Conservation (phyloP, 1,139 yeast species). For the Debaryomyces coudertii region DNA sequence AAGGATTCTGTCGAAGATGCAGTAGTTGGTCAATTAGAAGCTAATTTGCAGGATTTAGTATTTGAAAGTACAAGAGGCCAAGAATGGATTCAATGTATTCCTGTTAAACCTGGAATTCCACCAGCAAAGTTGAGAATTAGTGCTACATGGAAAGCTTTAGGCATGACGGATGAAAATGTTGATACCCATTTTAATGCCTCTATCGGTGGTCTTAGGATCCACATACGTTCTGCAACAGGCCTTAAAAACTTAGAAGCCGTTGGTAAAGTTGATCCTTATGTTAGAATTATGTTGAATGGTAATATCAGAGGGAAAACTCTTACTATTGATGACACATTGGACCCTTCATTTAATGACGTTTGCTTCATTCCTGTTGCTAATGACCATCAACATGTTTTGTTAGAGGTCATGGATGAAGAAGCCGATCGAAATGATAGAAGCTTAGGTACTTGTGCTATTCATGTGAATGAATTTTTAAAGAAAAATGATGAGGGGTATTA, state of each 20-base stretch:
- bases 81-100: slow-evolving; percentile 52
- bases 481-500: slow-evolving; percentile 49
- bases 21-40: slow-evolving; percentile 56
- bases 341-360: slow-evolving; percentile 63
- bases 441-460: slow-evolving; percentile 60
- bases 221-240: slow-evolving; percentile 55
- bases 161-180: slow-evolving; percentile 52
- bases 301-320: slow-evolving; percentile 58
- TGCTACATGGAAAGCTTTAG: slow-evolving; percentile 74
- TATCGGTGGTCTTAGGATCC: slow-evolving; percentile 66
- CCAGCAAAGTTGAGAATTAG: slow-evolving; percentile 55
- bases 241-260: slow-evolving; percentile 64
- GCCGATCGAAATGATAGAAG: slow-evolving; percentile 62
- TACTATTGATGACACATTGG: slow-evolving; percentile 55
- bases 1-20: slow-evolving; percentile 57
- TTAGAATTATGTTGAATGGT: slow-evolving; percentile 59
- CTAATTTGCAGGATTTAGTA: slow-evolving; percentile 56
- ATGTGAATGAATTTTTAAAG: slow-evolving; percentile 52
- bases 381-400: slow-evolving; percentile 58
- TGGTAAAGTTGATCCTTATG: slow-evolving; percentile 77
- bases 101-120: slow-evolving; percentile 32
- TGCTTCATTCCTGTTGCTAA: slow-evolving; percentile 65
- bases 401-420: slow-evolving; percentile 70
- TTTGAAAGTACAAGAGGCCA: slow-evolving; percentile 58
- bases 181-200: slow-evolving; percentile 55